Conservation (phyloP, 2,329 filamentous ascomycete species). For the Arthrobotrys entomopaga region DNA sequence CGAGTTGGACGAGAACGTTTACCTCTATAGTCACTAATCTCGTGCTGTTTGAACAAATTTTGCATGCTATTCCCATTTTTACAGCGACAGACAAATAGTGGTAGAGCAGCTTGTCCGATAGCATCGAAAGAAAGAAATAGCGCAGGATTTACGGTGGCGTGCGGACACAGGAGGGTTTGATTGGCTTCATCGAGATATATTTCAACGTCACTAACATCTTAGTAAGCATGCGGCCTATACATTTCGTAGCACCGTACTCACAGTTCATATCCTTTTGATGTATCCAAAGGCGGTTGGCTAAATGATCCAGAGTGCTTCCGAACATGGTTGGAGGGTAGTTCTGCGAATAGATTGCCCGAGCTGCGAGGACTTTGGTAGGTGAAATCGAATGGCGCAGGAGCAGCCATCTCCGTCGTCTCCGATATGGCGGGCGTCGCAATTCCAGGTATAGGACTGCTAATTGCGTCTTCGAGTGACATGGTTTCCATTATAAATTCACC, state of each 20-base stretch:
- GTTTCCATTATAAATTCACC: slow-evolving; percentile 46
- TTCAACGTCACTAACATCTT: slow-evolving; percentile 28
- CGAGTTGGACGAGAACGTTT: background rate
- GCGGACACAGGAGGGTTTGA: slow-evolving; percentile 34
- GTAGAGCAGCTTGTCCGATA: slow-evolving; percentile 42
- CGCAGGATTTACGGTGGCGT: slow-evolving; percentile 48
- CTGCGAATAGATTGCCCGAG: slow-evolving; percentile 26
- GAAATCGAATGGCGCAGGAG: slow-evolving; percentile 4
- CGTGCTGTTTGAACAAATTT: slow-evolving; percentile 28
- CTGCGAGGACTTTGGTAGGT: slow-evolving; percentile 32
- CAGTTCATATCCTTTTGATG: slow-evolving; percentile 48
- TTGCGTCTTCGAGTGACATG: slow-evolving; percentile 45
- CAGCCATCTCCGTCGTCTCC: slow-evolving; percentile 20
- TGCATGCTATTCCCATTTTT: slow-evolving; percentile 7
- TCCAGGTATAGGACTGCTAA: slow-evolving; percentile 20
- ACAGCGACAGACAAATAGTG: slow-evolving; percentile 44
- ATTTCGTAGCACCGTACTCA: slow-evolving; percentile 1
- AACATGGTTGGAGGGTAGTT: slow-evolving; percentile 48
- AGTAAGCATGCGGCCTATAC: background rate
- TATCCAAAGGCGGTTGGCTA: slow-evolving; percentile 16
- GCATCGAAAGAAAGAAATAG: slow-evolving; percentile 52
- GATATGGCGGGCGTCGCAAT: slow-evolving; percentile 21
- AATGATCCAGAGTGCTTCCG: slow-evolving; percentile 18
- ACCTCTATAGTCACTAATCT: slow-evolving; percentile 50
- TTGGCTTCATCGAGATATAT: slow-evolving; percentile 43